phyloP scores from a whole-genome alignment of 495 filamentous ascomycete genomes.

The Achaetomiella virescens region DNA sequence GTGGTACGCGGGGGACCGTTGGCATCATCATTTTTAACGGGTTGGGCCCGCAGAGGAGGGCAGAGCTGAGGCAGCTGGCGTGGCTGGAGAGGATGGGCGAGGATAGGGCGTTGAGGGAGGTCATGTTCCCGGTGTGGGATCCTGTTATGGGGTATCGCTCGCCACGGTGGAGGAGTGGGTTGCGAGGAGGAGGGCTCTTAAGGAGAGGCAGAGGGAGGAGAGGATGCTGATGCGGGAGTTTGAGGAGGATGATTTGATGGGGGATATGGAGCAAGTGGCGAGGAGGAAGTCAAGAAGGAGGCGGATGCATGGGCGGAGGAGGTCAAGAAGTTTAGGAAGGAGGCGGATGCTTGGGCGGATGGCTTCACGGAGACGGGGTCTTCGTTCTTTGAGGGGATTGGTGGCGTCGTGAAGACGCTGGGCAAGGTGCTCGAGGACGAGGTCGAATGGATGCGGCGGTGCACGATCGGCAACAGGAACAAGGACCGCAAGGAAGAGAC shows the following conservation, averaged over 20 bases:
- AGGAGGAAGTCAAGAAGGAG: background rate
- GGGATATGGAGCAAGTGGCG: background rate
- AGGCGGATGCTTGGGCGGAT: background rate
- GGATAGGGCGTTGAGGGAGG: slow-evolving; percentile 11
- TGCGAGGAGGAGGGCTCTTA: slow-evolving; percentile 3
- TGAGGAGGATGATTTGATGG: background rate
- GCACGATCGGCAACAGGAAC: background rate
- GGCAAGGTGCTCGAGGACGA: slow-evolving; percentile 10
- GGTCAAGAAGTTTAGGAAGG: background rate
- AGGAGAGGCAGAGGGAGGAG: background rate
- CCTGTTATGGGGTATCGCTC: slow-evolving; percentile 1
- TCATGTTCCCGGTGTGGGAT: slow-evolving; percentile 12
- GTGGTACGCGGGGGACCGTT: background rate
- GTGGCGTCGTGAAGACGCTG: background rate
- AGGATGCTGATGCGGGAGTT: too few relatives aligned
- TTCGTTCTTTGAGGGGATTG: slow-evolving; percentile 6
- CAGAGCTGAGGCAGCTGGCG: background rate
- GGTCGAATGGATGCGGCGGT: background rate
- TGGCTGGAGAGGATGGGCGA: slow-evolving; percentile 11
- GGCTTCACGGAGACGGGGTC: background rate
- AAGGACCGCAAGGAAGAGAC: background rate
- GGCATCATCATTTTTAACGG: background rate
- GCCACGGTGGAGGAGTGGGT: slow-evolving; percentile 21
- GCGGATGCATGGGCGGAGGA: background rate
- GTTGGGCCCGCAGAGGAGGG: background rate